Evolutionary conservation across 352 stramenopile species (phyloP), one percentile per base, ranked within the genome.

Genomic region (Thalassiosira livingstoniorum): DNA sequence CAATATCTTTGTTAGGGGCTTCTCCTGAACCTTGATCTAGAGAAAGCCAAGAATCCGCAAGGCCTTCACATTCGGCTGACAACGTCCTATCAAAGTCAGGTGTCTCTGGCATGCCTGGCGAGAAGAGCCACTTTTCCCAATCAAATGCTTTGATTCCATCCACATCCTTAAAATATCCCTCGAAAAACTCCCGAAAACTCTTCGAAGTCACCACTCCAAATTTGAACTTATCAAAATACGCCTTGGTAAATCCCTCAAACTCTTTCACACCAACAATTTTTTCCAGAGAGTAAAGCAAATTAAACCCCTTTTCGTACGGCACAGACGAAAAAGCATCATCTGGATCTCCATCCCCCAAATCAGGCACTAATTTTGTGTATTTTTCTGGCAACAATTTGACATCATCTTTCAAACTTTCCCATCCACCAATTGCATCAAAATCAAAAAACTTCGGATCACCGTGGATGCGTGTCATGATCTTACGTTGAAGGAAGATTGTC

Each of bases 401-500:
- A 54, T 82, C 76, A 51, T 96, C 91, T 25, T 82, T 79, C 29
- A 97, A 83, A 63, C 85, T 72, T 25, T 92, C 89, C 67, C 82
- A 95, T 7, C 92, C 90, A 75, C 83, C 80, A 82, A 95, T 92
- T 1, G 90, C 89, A 87, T 95, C 90, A 87, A 96, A 95, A 63
- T 95, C 90, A 42, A 95, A 85, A 53, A 92, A 91, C 31, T 90
- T 89, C 4, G 71, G 67, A 67, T 91, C 69, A 1, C 79, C 54
- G 55, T 92, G 61, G n/a, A 90, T 89, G 37, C 83, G 86, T 1
- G 90, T 91, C 90, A 98, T 97, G 71, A 99, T 98, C 80, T 98
- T 98, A 39, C 97, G 92, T 89, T 99, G 95, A n/a, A 99, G 92
- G 93, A 97, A 99, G 70, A 97, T 95, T 0, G 97, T 99, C 96